Evolutionary conservation across 345 rosid species (phyloP).

Genomic region (Ceriops decandra): DNA sequence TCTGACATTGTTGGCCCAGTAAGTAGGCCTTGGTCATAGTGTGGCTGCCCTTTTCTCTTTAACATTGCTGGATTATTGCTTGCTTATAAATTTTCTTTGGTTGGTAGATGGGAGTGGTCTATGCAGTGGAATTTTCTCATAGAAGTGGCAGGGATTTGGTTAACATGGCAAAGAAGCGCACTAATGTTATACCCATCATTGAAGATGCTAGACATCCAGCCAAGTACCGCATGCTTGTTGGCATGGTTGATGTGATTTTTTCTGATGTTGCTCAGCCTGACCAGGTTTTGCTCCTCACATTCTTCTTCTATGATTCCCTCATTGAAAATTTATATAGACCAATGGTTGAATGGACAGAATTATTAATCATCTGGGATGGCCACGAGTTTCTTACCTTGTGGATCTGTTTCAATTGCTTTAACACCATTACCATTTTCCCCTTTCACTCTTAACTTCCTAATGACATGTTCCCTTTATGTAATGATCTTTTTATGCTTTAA

Average conservation of each 20-base stretch:
- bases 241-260: slow-evolving; percentile 94
- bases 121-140: slow-evolving; percentile 87
- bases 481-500: too few relatives aligned
- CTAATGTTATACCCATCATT: slow-evolving; percentile 81
- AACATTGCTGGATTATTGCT: not conserved
- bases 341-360: too few relatives aligned
- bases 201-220: slow-evolving; percentile 94
- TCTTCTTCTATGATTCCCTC: not conserved
- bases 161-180: slow-evolving; percentile 91
- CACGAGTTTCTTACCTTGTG: too few relatives aligned
- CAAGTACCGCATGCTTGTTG: slow-evolving; percentile 82
- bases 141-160: slow-evolving; percentile 90
- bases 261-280: slow-evolving; percentile 97
- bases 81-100: not conserved
- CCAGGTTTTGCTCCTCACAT: slow-evolving; percentile 50
- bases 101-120: slow-evolving; percentile 66
- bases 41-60: not conserved
- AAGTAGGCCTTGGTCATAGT: slow-evolving; percentile 18
- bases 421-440: too few relatives aligned
- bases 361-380: too few relatives aligned
- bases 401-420: too few relatives aligned
- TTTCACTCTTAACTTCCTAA: too few relatives aligned
- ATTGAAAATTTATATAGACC: not conserved
- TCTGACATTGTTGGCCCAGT: slow-evolving; percentile 91
- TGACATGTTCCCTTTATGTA: too few relatives aligned